A percentile compares a stretch with the other conserved stretches of the same genome.
phyloP scores from a whole-genome alignment of 2,329 filamentous ascomycete species.

The Aspergillus sergii region DNA sequence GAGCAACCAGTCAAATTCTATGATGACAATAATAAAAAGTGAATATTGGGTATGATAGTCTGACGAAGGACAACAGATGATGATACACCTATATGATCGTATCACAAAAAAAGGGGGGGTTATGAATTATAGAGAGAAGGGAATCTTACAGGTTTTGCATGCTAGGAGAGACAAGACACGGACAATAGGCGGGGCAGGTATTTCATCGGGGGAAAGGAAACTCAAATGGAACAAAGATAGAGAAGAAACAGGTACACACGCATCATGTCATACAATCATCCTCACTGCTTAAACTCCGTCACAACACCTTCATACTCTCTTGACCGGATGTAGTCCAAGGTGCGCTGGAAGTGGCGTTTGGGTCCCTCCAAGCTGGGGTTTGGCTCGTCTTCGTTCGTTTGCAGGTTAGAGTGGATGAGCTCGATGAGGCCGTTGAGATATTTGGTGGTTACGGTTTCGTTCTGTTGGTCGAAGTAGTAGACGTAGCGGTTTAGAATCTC shows the following conservation, averaged over 20 bases:
- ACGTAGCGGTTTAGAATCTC: conserved; percentile 98
- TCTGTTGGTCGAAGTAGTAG: conserved; percentile 99
- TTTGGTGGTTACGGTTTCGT: conserved; percentile 96
- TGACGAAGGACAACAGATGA: conserved; percentile 20
- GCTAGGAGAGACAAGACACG: conserved; percentile 10
- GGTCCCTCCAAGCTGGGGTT: conserved; percentile 83
- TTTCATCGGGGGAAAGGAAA: conserved; percentile 11
- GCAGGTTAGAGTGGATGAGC: conserved; percentile 94
- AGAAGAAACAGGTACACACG: conserved; percentile 17
- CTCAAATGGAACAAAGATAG: conserved; percentile 9
- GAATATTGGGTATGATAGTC: conserved; percentile 26
- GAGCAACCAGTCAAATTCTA: conserved; percentile 4
- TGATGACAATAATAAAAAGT: conserved; percentile 9
- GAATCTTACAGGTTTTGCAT: conserved; percentile 8
- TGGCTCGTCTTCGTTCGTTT: conserved; percentile 68
- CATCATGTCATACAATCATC: conserved; percentile 16
- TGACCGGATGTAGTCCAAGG: conserved; percentile 87
- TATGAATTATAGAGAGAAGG: neutral
- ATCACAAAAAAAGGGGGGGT: conserved; percentile 8
- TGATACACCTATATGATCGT: conserved; percentile 32
- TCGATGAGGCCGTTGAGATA: conserved; percentile 98
- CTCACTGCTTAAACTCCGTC: conserved; percentile 59
- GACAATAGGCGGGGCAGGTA: conserved; percentile 5
- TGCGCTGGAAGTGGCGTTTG: conserved; percentile 90
- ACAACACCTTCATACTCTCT: conserved; percentile 93